phyloP scores from a whole-genome alignment of 2,329 filamentous ascomycete genomes.

The Leptodontidium sp. region DNA sequence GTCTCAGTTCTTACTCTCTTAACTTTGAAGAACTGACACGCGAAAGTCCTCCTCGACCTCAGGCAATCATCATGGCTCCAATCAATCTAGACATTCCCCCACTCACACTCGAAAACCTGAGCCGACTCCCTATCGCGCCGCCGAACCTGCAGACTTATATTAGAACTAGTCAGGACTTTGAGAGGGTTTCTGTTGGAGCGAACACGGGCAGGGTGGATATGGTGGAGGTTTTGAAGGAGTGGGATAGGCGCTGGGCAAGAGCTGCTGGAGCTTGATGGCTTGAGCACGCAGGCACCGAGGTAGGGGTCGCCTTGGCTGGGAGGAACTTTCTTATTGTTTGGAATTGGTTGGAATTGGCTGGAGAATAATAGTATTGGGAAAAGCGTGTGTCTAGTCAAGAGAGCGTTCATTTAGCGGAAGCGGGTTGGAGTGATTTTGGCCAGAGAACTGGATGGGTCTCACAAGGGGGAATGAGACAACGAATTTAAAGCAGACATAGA shows the following conservation, averaged over 20 bases:
- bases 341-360: too few relatives aligned
- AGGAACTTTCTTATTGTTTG: not conserved
- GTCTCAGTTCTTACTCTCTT: not conserved
- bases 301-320: not conserved
- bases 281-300: not conserved
- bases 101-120: constrained; percentile 15
- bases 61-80: not conserved
- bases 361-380: not conserved
- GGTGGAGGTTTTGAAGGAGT: constrained; percentile 19
- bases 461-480: too few relatives aligned
- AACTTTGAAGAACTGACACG: not conserved
- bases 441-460: too few relatives aligned
- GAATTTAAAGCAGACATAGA: too few relatives aligned
- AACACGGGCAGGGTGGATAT: not conserved
- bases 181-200: constrained; percentile 25
- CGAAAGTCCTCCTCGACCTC: not conserved
- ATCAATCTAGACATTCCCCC: not conserved
- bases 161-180: constrained; percentile 24
- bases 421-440: too few relatives aligned
- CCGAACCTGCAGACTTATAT: constrained; percentile 36
- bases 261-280: not conserved
- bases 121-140: not conserved
- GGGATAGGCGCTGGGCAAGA: constrained; percentile 31
- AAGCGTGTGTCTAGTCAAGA: not conserved
- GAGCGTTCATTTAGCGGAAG: too few relatives aligned